A percentile compares a stretch with the other conserved stretches of the same genome.
Evolutionary conservation across 768 basidiomycete species (phyloP).

Genomic region (Russula foetens): DNA sequence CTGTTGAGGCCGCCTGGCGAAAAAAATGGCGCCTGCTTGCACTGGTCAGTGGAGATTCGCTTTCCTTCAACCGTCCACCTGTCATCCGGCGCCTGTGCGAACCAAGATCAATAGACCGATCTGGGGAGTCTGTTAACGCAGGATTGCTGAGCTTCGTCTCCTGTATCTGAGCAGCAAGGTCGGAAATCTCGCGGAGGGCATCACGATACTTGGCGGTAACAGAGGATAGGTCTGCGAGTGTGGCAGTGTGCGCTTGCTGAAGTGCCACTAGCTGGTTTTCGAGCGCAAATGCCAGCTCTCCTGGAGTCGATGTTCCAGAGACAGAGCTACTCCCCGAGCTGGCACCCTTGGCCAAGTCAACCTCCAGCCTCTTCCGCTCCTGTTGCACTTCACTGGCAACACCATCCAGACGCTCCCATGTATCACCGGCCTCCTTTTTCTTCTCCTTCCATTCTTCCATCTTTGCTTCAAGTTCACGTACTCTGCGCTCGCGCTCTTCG

Average conservation of each 20-base stretch:
- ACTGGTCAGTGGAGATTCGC: slow-evolving; percentile 40
- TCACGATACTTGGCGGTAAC: slow-evolving; percentile 81
- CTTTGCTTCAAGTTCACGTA: slow-evolving; percentile 69
- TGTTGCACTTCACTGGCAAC: slow-evolving; percentile 64
- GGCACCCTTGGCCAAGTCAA: slow-evolving; percentile 23
- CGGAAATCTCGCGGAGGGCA: slow-evolving; percentile 86
- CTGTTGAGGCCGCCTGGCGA: slow-evolving; percentile 78
- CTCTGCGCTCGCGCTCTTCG: slow-evolving; percentile 70
- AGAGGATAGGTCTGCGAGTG: slow-evolving; percentile 68
- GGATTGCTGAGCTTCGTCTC: slow-evolving; percentile 67
- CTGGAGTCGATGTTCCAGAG: slow-evolving; percentile 26
- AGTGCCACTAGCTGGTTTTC: slow-evolving; percentile 62
- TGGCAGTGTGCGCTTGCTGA: slow-evolving; percentile 76
- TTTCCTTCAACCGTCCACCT: slow-evolving; percentile 41
- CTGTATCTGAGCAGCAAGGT: slow-evolving; percentile 83
- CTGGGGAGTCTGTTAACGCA: slow-evolving; percentile 35
- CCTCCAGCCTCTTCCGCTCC: slow-evolving; percentile 61
- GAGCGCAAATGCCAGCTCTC: slow-evolving; percentile 32
- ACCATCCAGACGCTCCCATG: slow-evolving; percentile 54
- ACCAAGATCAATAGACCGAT: slow-evolving; percentile 38
- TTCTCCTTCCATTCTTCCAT: slow-evolving; percentile 73
- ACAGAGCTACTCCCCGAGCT: slow-evolving; percentile 25
- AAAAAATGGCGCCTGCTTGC: slow-evolving; percentile 71
- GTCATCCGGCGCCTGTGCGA: slow-evolving; percentile 47
- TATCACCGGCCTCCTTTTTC: slow-evolving; percentile 57